These are phyloP conservation scores for Amoebophrya sp. DNA, from an alignment of 169 alveolate genomes.

Conservation along the genomic window DNA sequence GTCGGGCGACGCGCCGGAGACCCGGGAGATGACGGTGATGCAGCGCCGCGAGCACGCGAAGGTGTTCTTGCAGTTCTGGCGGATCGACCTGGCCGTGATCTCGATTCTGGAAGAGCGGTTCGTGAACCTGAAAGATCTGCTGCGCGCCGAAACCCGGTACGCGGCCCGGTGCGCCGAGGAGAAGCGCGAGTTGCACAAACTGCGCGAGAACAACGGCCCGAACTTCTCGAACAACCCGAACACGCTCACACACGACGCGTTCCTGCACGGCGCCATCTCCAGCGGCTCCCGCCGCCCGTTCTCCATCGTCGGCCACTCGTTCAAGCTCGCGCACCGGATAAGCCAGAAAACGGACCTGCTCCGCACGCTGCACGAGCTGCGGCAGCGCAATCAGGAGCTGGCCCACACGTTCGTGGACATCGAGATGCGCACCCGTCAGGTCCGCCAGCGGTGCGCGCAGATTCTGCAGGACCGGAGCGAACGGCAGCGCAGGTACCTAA, in stretches of 20 bases:
- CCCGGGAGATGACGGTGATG: too few species aligned
- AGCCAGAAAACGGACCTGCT: not conserved
- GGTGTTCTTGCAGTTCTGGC: too few species aligned
- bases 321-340: not conserved
- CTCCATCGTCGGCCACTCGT: not conserved
- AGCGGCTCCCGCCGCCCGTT: too few species aligned
- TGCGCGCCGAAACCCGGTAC: not conserved
- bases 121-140: not conserved
- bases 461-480: too few species aligned
- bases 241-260: too few species aligned
- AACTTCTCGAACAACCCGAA: too few species aligned
- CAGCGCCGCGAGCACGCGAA: too few species aligned
- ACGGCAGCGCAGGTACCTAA: not conserved
- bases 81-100: not conserved
- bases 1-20: too few species aligned
- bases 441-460: too few species aligned
- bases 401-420: not conserved
- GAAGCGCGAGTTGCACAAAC: not conserved
- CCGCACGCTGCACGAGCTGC: not conserved
- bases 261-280: too few species aligned
- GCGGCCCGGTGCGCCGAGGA: not conserved
- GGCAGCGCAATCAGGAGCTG: not conserved
- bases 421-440: not conserved
- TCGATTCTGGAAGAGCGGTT: not conserved
- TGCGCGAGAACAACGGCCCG: too few species aligned